Conservation (phyloP, 495 filamentous ascomycete genomes). For the Parathielavia hyrcaniae region DNA sequence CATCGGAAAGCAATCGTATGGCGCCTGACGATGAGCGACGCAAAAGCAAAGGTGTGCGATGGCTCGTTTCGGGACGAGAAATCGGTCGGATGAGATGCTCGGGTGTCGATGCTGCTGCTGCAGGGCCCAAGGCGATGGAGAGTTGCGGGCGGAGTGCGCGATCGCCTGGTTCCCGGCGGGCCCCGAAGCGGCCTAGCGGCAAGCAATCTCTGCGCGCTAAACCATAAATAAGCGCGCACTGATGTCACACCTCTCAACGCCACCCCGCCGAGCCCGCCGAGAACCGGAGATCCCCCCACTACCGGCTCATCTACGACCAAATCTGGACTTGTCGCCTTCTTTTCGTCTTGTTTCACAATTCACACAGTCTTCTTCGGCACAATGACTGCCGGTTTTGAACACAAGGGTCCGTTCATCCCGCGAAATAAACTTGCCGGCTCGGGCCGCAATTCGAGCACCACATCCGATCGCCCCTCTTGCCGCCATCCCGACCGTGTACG, state of each 20-base stretch:
- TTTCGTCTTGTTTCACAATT: background rate
- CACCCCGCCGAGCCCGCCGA: constrained; percentile 7
- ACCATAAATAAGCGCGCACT: constrained; percentile 23
- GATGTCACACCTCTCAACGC: constrained; percentile 14
- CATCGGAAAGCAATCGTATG: background rate
- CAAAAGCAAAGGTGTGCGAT: background rate
- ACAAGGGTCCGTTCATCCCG: background rate
- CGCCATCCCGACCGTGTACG: no score
- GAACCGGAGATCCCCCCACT: constrained; percentile 2
- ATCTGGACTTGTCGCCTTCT: background rate
- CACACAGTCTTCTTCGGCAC: background rate
- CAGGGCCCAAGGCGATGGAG: constrained; percentile 31
- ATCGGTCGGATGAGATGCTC: constrained; percentile 19
- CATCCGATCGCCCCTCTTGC: no score
- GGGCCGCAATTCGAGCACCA: background rate
- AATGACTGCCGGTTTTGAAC: background rate
- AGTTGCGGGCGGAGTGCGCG: constrained; percentile 29
- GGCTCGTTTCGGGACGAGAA: background rate
- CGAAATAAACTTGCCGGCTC: background rate
- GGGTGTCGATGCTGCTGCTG: constrained; percentile 19
- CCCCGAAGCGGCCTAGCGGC: constrained; percentile 25
- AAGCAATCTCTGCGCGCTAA: constrained; percentile 18
- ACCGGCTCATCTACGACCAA: background rate
- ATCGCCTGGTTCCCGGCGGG: constrained; percentile 18
- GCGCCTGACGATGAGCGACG: background rate